phyloP scores from a whole-genome alignment of 176 grass and related monocot species.

The Oryza longistaminata region DNA sequence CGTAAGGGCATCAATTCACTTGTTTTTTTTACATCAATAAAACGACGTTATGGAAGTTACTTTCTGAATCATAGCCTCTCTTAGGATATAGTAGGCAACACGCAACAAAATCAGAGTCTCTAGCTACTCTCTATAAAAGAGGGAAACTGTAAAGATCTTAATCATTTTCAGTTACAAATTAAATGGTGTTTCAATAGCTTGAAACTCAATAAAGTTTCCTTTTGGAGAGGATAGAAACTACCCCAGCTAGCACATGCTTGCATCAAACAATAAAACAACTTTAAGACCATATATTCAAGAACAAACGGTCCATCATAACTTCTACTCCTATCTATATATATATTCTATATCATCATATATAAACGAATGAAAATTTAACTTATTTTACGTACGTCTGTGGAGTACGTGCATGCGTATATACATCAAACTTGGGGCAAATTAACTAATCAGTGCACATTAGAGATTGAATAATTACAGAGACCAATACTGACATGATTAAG shows the following conservation, averaged over 20 bases:
- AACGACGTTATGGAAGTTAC: background rate
- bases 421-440: too few relatives aligned
- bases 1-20: background rate
- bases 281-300: background rate
- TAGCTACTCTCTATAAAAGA: background rate
- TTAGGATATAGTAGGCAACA: background rate
- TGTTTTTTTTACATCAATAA: background rate
- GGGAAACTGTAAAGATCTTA: background rate
- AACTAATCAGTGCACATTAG: too few relatives aligned
- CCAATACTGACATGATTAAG: background rate
- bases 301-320: background rate
- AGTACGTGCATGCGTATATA: too few relatives aligned
- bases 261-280: background rate
- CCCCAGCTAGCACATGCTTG: background rate
- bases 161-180: background rate
- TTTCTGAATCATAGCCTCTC: background rate
- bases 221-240: background rate
- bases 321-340: background rate
- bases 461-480: too few relatives aligned
- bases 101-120: too few relatives aligned
- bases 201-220: background rate
- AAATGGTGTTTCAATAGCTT: background rate
- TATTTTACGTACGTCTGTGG: too few relatives aligned
- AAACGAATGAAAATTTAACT: too few relatives aligned
- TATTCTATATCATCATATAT: background rate